A percentile compares a stretch with the other conserved stretches of the same genome.
phyloP scores from a whole-genome alignment of 345 rosid genomes.

The Linum lewisii region DNA sequence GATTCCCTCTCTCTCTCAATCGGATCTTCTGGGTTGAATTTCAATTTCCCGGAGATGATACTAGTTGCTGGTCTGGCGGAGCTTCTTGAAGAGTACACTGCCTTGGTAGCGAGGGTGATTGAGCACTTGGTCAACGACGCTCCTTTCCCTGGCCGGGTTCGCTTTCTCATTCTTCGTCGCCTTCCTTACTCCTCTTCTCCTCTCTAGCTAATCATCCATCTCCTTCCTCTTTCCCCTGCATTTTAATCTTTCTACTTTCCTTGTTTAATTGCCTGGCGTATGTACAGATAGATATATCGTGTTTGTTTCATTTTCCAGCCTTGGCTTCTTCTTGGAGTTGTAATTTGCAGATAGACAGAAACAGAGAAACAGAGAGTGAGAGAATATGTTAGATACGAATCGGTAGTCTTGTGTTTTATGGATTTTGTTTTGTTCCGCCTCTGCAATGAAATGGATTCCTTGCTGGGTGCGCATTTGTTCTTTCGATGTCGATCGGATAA shows the following conservation, averaged over 20 bases:
- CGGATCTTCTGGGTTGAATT: too few species aligned
- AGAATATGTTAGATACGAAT: too few species aligned
- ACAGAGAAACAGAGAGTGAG: neutral
- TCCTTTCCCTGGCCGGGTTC: constrained; percentile 73
- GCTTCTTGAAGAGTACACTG: constrained; percentile 81
- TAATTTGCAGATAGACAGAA: too few species aligned
- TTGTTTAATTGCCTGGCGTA: neutral
- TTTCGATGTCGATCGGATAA: too few species aligned
- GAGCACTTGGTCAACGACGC: constrained; percentile 58
- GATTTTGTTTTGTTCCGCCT: too few species aligned
- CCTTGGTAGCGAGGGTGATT: constrained; percentile 52
- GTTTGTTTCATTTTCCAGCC: too few species aligned
- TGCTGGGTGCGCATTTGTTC: too few species aligned
- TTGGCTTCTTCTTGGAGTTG: neutral
- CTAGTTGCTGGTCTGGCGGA: constrained; percentile 55
- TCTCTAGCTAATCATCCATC: constrained; percentile 9
- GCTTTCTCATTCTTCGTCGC: constrained; percentile 57
- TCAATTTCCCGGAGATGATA: too few species aligned
- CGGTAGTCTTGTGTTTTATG: too few species aligned
- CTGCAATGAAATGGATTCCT: too few species aligned
- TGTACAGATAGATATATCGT: neutral
- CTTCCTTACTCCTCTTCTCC: constrained; percentile 48
- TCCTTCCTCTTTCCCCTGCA: neutral
- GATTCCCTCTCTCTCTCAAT: too few species aligned
- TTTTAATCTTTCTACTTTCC: neutral